Percentiles rank a stretch among this genome's conserved stretches.
Conservation (phyloP, 495 filamentous ascomycete species). For the Xanthoparmelia taractica region DNA sequence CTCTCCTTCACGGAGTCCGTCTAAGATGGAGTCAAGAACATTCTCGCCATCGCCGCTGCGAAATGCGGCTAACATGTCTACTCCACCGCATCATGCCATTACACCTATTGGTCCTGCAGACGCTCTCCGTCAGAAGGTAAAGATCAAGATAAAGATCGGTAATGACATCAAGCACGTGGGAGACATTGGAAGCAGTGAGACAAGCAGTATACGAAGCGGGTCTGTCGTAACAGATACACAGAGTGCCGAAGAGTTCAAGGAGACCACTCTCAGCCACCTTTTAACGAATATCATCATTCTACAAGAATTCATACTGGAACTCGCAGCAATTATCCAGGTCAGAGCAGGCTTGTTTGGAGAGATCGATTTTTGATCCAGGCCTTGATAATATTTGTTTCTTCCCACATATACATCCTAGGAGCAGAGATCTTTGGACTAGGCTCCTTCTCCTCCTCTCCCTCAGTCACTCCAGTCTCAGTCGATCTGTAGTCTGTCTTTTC, state of each 20-base stretch:
- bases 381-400: background rate
- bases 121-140: slow-evolving; percentile 19
- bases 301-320: slow-evolving; percentile 79
- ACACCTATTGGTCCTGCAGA: slow-evolving; percentile 19
- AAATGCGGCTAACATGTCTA: slow-evolving; percentile 12
- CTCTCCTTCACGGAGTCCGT: slow-evolving; percentile 24
- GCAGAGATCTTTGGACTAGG: background rate
- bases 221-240: slow-evolving; percentile 32
- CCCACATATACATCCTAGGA: background rate
- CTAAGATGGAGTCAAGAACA: slow-evolving; percentile 16
- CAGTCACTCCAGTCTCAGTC: background rate
- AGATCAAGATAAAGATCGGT: slow-evolving; percentile 11
- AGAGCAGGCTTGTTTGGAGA: slow-evolving; percentile 81
- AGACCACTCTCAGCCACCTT: slow-evolving; percentile 71
- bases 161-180: background rate
- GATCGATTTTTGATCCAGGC: slow-evolving; percentile 46
- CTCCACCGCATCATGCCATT: slow-evolving; percentile 8
- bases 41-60: slow-evolving; percentile 30
- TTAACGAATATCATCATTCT: slow-evolving; percentile 58
- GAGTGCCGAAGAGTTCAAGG: slow-evolving; percentile 37
- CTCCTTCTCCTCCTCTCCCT: background rate
- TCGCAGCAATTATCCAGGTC: slow-evolving; percentile 79
- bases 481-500: background rate
- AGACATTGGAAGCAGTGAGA: slow-evolving; percentile 24
- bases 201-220: slow-evolving; percentile 25